Evolutionary conservation across 2,329 filamentous ascomycete genomes (phyloP).

Genomic region (Blastomyces parvus): DNA sequence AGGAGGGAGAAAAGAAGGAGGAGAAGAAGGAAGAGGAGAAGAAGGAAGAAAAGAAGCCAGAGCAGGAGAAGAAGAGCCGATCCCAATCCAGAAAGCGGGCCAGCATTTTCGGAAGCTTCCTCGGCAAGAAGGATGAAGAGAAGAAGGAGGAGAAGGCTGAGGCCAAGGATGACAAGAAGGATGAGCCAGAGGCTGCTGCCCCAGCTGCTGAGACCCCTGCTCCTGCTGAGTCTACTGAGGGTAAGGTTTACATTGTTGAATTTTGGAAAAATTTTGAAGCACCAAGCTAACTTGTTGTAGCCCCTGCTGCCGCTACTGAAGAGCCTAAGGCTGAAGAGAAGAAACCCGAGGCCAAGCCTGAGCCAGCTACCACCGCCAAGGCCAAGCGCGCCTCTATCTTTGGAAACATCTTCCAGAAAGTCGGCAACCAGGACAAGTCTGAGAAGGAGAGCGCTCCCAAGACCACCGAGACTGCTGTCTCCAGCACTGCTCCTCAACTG

Average conservation of each 20-base stretch:
- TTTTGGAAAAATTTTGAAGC: conserved; percentile 17
- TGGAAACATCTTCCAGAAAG: conserved; percentile 66
- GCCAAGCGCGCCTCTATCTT: conserved; percentile 80
- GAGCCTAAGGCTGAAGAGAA: conserved; percentile 45
- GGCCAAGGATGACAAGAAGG: conserved; percentile 34
- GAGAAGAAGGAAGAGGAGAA: conserved; percentile 28
- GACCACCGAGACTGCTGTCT: conserved; percentile 38
- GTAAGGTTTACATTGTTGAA: conserved; percentile 22
- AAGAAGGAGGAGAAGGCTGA: conserved; percentile 35
- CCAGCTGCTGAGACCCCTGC: conserved; percentile 27
- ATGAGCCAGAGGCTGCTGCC: conserved; percentile 29
- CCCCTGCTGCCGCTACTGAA: conserved; percentile 41
- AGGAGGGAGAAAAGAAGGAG: conserved; percentile 22
- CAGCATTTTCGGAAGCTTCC: conserved; percentile 49
- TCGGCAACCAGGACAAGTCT: conserved; percentile 38
- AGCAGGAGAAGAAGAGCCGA: conserved; percentile 47
- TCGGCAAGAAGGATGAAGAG: conserved; percentile 52
- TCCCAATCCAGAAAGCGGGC: conserved; percentile 49
- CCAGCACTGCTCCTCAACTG: conserved; percentile 42
- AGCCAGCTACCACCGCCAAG: conserved; percentile 45
- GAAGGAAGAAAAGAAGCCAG: conserved; percentile 26
- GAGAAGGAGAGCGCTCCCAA: conserved; percentile 42
- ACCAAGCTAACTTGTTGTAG: conserved; percentile 18
- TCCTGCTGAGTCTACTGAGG: conserved; percentile 32
- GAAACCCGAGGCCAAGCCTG: conserved; percentile 35